Evolutionary conservation across 75 land plant species (phyloP).

Genomic region (Selaginella moellendorffii): DNA sequence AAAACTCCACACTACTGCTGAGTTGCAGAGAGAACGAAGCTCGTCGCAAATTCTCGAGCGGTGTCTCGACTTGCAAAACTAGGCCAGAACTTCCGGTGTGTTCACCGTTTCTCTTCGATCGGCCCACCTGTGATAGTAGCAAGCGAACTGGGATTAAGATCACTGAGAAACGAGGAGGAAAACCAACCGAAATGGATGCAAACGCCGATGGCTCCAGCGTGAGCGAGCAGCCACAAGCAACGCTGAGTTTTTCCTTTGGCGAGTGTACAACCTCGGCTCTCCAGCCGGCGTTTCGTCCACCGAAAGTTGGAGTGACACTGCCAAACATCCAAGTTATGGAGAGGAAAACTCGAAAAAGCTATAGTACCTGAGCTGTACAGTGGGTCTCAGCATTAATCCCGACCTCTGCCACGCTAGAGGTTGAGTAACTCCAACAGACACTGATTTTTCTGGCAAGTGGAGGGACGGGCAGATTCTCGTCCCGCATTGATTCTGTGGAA

Average conservation of each 20-base stretch:
- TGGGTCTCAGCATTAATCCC: conserved; percentile 62
- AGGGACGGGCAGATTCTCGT: conserved; percentile 60
- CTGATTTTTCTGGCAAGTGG: conserved; percentile 84
- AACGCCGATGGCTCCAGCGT: conserved; percentile 50
- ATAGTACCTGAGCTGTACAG: conserved; percentile 56
- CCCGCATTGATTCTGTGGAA: conserved; percentile 62
- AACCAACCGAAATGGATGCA: conserved; percentile 70
- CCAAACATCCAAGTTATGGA: neutral
- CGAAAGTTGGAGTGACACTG: conserved; percentile 80
- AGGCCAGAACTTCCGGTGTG: conserved; percentile 66
- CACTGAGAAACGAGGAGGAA: neutral
- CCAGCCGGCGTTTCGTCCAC: conserved; percentile 73
- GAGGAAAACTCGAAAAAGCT: neutral
- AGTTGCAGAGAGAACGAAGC: conserved; percentile 64
- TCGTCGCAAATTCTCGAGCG: conserved; percentile 41
- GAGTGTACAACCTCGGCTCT: conserved; percentile 68
- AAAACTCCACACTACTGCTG: conserved; percentile 74
- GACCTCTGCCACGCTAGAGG: conserved; percentile 76
- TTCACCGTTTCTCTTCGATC: conserved; percentile 68
- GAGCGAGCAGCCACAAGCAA: conserved; percentile 62
- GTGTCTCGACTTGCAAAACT: conserved; percentile 58
- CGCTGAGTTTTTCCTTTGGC: conserved; percentile 51
- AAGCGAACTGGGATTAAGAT: neutral
- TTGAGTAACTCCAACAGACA: conserved; percentile 61
- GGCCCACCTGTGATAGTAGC: conserved; percentile 40